Conservation (phyloP, 306 rosid species). For the Casuarina equisetifolia region DNA sequence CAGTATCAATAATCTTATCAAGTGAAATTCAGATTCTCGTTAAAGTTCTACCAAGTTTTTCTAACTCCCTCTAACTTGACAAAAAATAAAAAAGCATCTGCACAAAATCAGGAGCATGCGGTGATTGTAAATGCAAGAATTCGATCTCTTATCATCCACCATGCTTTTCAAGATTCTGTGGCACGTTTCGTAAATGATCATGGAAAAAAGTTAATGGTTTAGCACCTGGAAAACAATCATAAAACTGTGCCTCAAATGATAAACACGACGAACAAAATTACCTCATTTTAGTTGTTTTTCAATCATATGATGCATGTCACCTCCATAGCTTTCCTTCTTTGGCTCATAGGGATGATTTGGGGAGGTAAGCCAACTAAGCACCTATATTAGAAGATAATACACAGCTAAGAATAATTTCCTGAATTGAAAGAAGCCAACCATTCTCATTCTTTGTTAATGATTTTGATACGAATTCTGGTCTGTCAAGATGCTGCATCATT, state of each 20-base stretch:
- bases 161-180: background rate
- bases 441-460: conserved; percentile 38
- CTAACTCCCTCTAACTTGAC: background rate
- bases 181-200: background rate
- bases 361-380: background rate
- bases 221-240: background rate
- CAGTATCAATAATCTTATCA: background rate
- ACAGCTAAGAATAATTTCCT: conserved; percentile 33
- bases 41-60: background rate
- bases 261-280: background rate
- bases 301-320: no score
- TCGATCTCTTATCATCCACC: background rate
- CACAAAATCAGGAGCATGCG: no score
- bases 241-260: background rate
- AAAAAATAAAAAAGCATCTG: background rate
- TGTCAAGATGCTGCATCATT: conserved; percentile 41
- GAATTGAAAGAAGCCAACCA: conserved; percentile 55
- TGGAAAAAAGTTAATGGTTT: background rate
- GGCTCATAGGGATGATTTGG: background rate
- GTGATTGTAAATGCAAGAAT: no score
- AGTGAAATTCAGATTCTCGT: background rate
- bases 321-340: background rate
- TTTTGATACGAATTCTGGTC: conserved; percentile 40
- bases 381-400: conserved; percentile 10
- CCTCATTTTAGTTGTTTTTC: background rate